Evolutionary conservation across 495 filamentous ascomycete genomes (phyloP).

Genomic region (Parmelia sp.): DNA sequence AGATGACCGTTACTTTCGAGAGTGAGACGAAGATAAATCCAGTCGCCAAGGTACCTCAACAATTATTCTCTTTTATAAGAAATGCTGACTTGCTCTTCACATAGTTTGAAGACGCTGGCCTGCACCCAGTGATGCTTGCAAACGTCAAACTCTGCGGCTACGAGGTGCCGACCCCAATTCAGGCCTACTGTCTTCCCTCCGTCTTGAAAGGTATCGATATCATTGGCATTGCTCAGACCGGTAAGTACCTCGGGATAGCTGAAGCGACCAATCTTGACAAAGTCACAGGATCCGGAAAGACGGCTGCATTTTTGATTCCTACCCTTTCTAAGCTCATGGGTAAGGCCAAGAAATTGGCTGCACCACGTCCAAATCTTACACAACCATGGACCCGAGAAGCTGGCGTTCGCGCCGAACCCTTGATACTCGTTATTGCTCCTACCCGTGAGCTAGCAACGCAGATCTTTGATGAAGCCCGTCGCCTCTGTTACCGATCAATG

Average conservation of each 20-base stretch:
- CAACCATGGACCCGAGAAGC: conserved; percentile 39
- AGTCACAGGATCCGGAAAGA: conserved; percentile 82
- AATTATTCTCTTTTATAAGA: background rate
- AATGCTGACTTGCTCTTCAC: conserved; percentile 13
- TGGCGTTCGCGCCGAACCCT: conserved; percentile 65
- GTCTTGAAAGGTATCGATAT: conserved; percentile 67
- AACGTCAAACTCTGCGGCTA: conserved; percentile 70
- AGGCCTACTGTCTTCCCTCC: conserved; percentile 74
- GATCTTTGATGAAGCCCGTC: conserved; percentile 88
- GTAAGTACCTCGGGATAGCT: conserved; percentile 43
- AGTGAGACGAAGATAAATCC: conserved; percentile 48
- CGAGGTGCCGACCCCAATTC: conserved; percentile 71
- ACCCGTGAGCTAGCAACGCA: conserved; percentile 86
- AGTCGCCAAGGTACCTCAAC: conserved; percentile 38
- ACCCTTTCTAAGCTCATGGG: conserved; percentile 88
- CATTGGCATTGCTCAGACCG: conserved; percentile 85
- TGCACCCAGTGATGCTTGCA: conserved; percentile 75
- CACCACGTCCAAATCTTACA: conserved; percentile 58
- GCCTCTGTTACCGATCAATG: conserved; percentile 89
- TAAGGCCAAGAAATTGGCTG: conserved; percentile 77
- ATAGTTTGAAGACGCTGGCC: conserved; percentile 66
- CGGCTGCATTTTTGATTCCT: conserved; percentile 84
- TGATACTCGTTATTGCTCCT: conserved; percentile 80
- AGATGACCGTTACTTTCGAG: conserved; percentile 55
- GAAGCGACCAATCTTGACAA: background rate